Evolutionary conservation across 768 basidiomycete genomes (phyloP).

Genomic region (Calocera viscosa): DNA sequence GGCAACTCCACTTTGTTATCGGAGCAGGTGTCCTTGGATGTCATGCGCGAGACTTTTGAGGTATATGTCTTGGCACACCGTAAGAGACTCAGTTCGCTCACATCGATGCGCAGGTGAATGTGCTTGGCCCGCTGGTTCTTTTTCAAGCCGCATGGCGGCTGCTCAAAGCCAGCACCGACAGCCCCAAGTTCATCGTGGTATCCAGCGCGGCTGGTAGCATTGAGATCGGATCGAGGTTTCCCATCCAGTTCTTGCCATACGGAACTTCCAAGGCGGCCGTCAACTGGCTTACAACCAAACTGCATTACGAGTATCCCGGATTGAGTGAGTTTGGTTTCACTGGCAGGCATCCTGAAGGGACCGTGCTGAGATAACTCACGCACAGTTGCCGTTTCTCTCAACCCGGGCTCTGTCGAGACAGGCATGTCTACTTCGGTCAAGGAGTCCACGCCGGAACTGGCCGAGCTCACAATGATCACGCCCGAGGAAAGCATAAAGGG

Average conservation of each 20-base stretch:
- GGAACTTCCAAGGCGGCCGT: conserved; percentile 16
- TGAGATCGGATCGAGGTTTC: not conserved
- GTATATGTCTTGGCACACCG: not conserved
- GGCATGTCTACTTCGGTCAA: not conserved
- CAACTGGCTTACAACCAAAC: conserved; percentile 14
- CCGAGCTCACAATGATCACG: not conserved
- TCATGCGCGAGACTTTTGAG: not conserved
- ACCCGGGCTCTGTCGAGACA: conserved; percentile 9
- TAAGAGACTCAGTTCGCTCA: not conserved
- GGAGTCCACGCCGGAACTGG: not conserved
- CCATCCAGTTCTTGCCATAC: not conserved
- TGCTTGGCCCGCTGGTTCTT: conserved; percentile 18
- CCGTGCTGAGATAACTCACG: not conserved
- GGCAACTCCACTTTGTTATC: not conserved
- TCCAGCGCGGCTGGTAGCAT: conserved; percentile 10
- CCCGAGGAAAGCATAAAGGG: conserved; percentile 9
- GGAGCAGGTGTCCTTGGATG: not conserved
- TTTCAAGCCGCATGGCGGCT: conserved; percentile 16
- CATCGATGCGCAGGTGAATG: conserved; percentile 11
- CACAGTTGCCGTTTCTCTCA: not conserved
- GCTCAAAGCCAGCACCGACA: conserved; percentile 3
- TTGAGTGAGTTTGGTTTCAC: not conserved
- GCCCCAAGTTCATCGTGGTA: conserved; percentile 16
- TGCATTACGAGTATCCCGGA: conserved; percentile 7
- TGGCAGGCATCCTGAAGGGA: not conserved